A percentile compares a stretch with the other conserved stretches of the same genome.
Conservation (phyloP, 768 basidiomycete species). For the Termitomyces sp. region DNA sequence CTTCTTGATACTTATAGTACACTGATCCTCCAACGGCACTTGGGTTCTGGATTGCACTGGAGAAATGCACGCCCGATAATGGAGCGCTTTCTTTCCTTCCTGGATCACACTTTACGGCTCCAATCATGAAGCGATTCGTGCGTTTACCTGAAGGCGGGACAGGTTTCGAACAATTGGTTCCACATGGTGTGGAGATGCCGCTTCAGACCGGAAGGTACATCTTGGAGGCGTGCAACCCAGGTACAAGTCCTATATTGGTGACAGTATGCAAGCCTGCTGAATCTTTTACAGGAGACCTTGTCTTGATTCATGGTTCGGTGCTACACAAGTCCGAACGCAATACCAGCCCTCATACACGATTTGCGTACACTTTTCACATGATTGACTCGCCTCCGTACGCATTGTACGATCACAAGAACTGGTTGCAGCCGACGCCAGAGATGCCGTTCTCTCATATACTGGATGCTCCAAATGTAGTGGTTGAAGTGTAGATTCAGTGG, state of each 20-base stretch:
- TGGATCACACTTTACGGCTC: slow-evolving; percentile 77
- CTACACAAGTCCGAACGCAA: slow-evolving; percentile 92
- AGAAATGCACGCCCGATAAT: slow-evolving; percentile 78
- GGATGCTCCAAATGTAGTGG: slow-evolving; percentile 13
- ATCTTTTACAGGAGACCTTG: slow-evolving; percentile 65
- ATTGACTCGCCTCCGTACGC: slow-evolving; percentile 73
- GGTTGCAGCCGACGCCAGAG: slow-evolving; percentile 83
- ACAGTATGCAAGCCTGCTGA: not conserved
- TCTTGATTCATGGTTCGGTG: slow-evolving; percentile 91
- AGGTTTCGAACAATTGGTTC: slow-evolving; percentile 67
- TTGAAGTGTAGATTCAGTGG: not conserved
- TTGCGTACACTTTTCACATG: slow-evolving; percentile 97
- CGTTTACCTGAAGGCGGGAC: slow-evolving; percentile 76
- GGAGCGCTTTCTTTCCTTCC: slow-evolving; percentile 89
- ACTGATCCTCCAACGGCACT: slow-evolving; percentile 89
- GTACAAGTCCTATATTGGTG: slow-evolving; percentile 30
- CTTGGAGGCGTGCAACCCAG: slow-evolving; percentile 71
- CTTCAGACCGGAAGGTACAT: slow-evolving; percentile 48
- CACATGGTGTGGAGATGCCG: slow-evolving; percentile 31
- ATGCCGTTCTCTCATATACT: slow-evolving; percentile 79
- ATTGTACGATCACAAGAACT: slow-evolving; percentile 87
- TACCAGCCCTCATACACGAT: slow-evolving; percentile 72
- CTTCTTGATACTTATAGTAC: slow-evolving; percentile 50
- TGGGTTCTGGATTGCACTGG: slow-evolving; percentile 96
- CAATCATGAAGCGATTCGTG: slow-evolving; percentile 83